Evolutionary conservation across 2,329 filamentous ascomycete species (phyloP).

Genomic region (Paraconiothyrium brasiliense): DNA sequence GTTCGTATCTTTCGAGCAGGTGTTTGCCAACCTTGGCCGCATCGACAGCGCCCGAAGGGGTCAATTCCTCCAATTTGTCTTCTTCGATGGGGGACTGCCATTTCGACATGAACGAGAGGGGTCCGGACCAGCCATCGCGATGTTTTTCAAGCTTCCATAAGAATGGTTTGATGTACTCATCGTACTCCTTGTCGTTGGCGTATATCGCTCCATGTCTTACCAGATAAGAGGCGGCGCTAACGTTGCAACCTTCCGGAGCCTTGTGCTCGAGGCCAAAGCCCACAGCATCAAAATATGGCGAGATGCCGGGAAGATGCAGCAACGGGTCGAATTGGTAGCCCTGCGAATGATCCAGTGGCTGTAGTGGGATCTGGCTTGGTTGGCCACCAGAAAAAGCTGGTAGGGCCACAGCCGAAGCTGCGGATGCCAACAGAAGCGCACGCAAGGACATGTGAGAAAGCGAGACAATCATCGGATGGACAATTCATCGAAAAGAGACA

Average conservation of each 20-base stretch:
- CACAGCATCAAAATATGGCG: conserved; percentile 59
- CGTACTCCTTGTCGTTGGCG: conserved; percentile 61
- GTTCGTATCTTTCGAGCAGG: conserved; percentile 65
- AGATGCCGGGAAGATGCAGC: conserved; percentile 60
- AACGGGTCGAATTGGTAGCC: conserved; percentile 58
- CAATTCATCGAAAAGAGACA: neutral
- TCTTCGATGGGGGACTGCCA: conserved; percentile 67
- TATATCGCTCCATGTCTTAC: conserved; percentile 61
- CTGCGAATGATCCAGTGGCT: conserved; percentile 38
- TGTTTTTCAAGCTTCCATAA: conserved; percentile 66
- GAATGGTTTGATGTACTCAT: conserved; percentile 60
- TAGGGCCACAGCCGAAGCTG: conserved; percentile 31
- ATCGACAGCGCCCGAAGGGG: conserved; percentile 54
- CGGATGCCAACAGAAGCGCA: conserved; percentile 26
- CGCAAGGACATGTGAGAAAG: conserved; percentile 20
- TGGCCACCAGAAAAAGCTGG: conserved; percentile 26
- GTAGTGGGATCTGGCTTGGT: conserved; percentile 28
- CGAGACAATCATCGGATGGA: conserved; percentile 3
- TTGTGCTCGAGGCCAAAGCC: conserved; percentile 57
- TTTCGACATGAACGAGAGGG: conserved; percentile 63
- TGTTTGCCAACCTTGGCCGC: conserved; percentile 68
- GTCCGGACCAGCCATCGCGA: conserved; percentile 61
- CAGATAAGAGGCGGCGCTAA: conserved; percentile 59
- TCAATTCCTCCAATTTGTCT: conserved; percentile 55
- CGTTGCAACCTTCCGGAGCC: conserved; percentile 59